A percentile compares a stretch with the other conserved stretches of the same genome.
Conservation (phyloP, 2,329 filamentous ascomycete species). For the Gaeumannomyces tritici region DNA sequence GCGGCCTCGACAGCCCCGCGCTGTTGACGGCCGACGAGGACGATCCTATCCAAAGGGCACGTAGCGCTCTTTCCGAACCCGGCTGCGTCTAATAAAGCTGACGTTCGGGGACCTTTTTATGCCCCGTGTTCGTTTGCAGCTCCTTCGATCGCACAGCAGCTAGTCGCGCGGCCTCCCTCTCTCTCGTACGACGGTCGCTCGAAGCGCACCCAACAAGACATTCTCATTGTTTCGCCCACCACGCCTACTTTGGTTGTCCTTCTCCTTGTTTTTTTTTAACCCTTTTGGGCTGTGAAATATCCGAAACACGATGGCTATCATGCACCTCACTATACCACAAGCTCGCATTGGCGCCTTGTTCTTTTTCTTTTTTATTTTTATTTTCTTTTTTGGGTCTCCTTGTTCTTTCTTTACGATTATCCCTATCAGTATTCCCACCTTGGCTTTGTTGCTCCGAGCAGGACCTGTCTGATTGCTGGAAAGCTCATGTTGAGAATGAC, state of each 20-base stretch:
- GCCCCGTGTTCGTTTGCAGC: conserved; percentile 1
- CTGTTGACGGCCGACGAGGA: conserved; percentile 50
- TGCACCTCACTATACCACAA: neutral
- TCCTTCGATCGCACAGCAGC: conserved; percentile 9
- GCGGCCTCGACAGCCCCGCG: conserved; percentile 52
- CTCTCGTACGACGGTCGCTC: neutral
- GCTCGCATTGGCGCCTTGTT: neutral
- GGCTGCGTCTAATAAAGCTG: conserved; percentile 3
- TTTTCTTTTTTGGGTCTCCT: too few relatives aligned
- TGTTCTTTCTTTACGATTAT: neutral
- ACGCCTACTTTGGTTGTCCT: neutral
- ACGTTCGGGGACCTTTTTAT: neutral
- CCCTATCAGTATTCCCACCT: neutral
- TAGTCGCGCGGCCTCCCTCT: neutral
- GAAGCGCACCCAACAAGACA: too few relatives aligned
- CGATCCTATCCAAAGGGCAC: conserved; percentile 45
- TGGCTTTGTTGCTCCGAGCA: neutral
- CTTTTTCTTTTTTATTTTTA: neutral
- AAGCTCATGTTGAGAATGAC: neutral
- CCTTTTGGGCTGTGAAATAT: neutral
- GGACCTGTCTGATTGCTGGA: neutral
- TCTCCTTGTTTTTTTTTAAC: neutral
- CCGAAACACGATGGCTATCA: neutral
- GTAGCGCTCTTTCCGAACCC: conserved; percentile 37
- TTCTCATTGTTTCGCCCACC: neutral